phyloP scores from a whole-genome alignment of 768 basidiomycete species.

The Xanthoconium stramineum region DNA sequence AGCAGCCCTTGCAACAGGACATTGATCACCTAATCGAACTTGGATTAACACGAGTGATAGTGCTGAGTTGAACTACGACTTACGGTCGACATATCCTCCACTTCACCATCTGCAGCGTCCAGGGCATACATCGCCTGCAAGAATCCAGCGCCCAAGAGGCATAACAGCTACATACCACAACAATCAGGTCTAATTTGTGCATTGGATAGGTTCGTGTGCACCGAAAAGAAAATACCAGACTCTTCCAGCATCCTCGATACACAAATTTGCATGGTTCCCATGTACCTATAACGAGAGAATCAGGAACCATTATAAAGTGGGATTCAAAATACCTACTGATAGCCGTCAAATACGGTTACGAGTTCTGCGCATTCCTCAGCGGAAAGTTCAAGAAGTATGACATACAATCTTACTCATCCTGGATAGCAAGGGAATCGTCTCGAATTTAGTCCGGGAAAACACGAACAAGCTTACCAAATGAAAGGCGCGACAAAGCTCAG shows the following conservation, averaged over 20 bases:
- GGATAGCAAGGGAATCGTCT: not conserved
- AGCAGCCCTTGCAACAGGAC: slow-evolving; percentile 75
- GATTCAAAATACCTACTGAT: slow-evolving; percentile 47
- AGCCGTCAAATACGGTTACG: slow-evolving; percentile 77
- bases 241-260: slow-evolving; percentile 91
- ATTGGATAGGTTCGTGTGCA: slow-evolving; percentile 33
- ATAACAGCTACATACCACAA: slow-evolving; percentile 57
- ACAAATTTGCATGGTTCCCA: slow-evolving; percentile 94
- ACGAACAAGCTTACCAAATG: slow-evolving; percentile 61
- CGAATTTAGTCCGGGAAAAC: not conserved
- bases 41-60: not conserved
- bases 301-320: not conserved
- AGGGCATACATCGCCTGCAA: slow-evolving; percentile 84
- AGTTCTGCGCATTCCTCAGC: slow-evolving; percentile 46
- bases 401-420: slow-evolving; percentile 73
- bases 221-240: slow-evolving; percentile 89
- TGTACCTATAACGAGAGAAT: slow-evolving; percentile 46
- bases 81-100: slow-evolving; percentile 51
- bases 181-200: not conserved
- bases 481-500: slow-evolving; percentile 85
- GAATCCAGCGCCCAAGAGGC: slow-evolving; percentile 81
- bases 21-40: slow-evolving; percentile 54
- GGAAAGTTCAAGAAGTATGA: not conserved
- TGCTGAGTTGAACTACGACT: slow-evolving; percentile 16
- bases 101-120: slow-evolving; percentile 83